A percentile compares a stretch with the other conserved stretches of the same genome.
These are phyloP conservation scores for Gentiana dahurica DNA, from an alignment of 257 asterid genomes.

Conservation along the genomic window DNA sequence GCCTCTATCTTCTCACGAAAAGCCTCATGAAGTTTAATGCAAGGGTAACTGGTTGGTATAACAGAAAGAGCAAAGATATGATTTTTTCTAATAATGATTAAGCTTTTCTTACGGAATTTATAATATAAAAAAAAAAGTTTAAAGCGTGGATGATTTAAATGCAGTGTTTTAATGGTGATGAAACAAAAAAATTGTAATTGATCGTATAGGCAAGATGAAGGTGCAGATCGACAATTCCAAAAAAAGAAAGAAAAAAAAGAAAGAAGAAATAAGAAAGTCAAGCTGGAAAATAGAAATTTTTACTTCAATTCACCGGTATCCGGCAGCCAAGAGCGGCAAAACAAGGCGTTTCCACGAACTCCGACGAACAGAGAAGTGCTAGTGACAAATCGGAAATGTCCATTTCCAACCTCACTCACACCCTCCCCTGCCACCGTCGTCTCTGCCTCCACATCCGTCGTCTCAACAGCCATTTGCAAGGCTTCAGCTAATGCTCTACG, in stretches of 20 bases:
- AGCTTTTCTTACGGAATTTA: too few species aligned
- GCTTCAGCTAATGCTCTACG: constrained; percentile 96
- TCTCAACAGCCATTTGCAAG: constrained; percentile 41
- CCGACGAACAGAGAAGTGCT: constrained; percentile 75
- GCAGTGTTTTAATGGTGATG: too few species aligned
- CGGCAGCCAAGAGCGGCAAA: constrained; percentile 95
- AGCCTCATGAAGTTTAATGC: not conserved
- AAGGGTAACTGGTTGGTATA: too few species aligned
- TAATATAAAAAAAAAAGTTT: too few species aligned
- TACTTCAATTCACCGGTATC: constrained; percentile 61
- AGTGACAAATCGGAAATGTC: constrained; percentile 37
- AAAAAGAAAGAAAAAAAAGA: too few species aligned
- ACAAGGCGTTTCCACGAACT: constrained; percentile 63
- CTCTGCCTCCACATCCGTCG: not conserved
- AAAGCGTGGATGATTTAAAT: too few species aligned
- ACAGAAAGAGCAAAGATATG: too few species aligned
- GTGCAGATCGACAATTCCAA: too few species aligned
- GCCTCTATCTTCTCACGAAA: not conserved
- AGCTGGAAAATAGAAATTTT: not conserved
- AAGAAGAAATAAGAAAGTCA: too few species aligned
- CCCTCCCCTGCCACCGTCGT: not conserved
- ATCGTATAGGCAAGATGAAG: too few species aligned
- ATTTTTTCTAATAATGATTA: too few species aligned
- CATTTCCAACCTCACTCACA: constrained; percentile 12
- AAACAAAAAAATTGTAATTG: too few species aligned